Base-by-base conservation (phyloP, 768 basidiomycete species). In the Megacollybia marginata region DNA sequence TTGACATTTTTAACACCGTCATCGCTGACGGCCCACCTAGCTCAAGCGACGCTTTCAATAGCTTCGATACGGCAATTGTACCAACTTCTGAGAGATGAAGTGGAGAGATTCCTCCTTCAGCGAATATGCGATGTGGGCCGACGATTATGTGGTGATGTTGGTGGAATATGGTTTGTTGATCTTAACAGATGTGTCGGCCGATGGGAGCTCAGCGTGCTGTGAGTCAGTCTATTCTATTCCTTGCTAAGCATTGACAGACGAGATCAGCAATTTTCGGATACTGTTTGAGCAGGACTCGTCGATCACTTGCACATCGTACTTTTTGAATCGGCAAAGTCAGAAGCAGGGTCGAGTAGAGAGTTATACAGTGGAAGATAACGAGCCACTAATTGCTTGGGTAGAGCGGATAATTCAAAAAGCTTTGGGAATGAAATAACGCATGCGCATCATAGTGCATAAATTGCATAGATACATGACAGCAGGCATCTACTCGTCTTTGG, bases 131-230 rank as follows among this genome's bases (percentile, higher is more conserved):
- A 80, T 51, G 66, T 84, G 20, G 88, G 88, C 6, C 69, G 67
- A 16, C 73, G 72, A 46, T 61, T 79, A 8, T 76, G 74, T 47
- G 70, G 73, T 33, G 62, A 72, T 31, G 69, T 76, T 12, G 80
- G 81, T 42, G 83, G 82, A 12, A 82, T 80, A 2, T 92, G 88
- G 88, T 86, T 91, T 54, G 80, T 90, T 20, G 88, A 92, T 56
- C 60, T 79, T 42, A 75, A 84, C 48, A 78, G 80, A 50, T 82
- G 82, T 42, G 77, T 91, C 19, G 88, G 85, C 7, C 73, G 85
- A 58, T 90, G 88, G 88, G 88, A 89, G 55, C 84, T 85, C 3
- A 82, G 78, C 54, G 80, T 83, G 16, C 54, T 89, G 88, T 89
- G 58, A 63, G 87, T 76, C 16, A 38, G n/a, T 42, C 19, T 20